Percentiles rank a stretch among this genome's conserved stretches.
phyloP scores from a whole-genome alignment of 2,329 filamentous ascomycete species.

The Colletotrichum sp. region DNA sequence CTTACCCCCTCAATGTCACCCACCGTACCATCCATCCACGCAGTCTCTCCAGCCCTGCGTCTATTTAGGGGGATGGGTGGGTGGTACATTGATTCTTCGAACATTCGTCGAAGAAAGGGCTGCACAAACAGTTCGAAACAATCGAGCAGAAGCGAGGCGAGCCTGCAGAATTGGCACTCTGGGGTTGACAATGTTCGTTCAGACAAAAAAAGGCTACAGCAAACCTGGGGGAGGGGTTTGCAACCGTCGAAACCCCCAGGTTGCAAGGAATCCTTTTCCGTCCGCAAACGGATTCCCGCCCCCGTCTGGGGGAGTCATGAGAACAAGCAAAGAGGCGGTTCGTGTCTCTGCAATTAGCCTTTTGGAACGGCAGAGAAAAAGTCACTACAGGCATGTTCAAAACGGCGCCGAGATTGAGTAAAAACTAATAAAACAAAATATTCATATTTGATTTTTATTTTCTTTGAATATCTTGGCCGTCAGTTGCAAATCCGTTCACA shows the following conservation, averaged over 20 bases:
- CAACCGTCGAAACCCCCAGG: background rate
- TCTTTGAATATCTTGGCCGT: background rate
- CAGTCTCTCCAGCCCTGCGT: background rate
- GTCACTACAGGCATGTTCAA: background rate
- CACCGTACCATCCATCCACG: background rate
- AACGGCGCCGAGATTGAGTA: background rate
- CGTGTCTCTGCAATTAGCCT: constrained; percentile 11
- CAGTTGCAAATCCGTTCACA: background rate
- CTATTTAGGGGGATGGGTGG: background rate
- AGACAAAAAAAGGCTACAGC: background rate
- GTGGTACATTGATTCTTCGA: background rate
- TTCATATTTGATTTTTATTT: background rate
- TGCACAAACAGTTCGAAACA: background rate
- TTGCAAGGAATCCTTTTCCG: background rate
- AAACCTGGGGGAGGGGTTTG: background rate
- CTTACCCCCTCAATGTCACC: background rate
- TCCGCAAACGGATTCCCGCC: constrained; percentile 14
- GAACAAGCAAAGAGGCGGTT: constrained; percentile 4
- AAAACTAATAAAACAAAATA: background rate
- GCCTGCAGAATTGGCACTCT: background rate
- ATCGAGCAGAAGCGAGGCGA: background rate
- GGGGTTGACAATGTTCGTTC: background rate
- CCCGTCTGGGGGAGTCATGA: background rate
- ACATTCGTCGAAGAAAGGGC: background rate
- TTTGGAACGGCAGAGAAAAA: background rate